Base-by-base conservation (phyloP, 2,329 filamentous ascomycete genomes). In the Zalaria obscura region DNA sequence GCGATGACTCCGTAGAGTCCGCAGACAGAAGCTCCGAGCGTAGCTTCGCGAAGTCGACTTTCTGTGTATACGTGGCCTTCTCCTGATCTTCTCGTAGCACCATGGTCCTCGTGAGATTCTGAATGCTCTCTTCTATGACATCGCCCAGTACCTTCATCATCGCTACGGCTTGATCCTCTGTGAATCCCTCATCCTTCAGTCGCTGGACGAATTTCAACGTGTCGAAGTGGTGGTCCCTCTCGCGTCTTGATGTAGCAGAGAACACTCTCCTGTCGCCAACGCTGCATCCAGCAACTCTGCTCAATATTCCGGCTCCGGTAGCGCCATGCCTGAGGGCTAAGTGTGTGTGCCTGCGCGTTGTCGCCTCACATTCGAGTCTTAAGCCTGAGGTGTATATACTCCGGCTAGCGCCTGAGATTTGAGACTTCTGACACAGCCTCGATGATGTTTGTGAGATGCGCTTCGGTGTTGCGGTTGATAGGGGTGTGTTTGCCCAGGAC, bases 131-230 rank as follows among this genome's bases (percentile, higher is more conserved):
- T 60, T 96, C 85, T 50, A 98, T 95, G 6, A 96, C 89, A 60
- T 96, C 88, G 63, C 87, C 88, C 33, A 98, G 70, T 5, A 96
- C 85, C 59, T 84, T 85, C 91, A 98, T 96, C 83, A 95, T 91
- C n/a, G 91, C 89, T 26, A 86, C 87, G 2, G 88, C 80, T 64
- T 98, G 91, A 51, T 88, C 83, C 61, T 96, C 89, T 25, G 86
- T 94, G 61, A 96, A 95, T 0, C 91, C 91, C 60, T 98, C 91
- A 50, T 76, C 76, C 60, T 89, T 80, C 34, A 98, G 69, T 40
- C 85, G 74, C 64, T 94, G 85, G 33, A 98, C 88, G 58, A 98
- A 94, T 66, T 94, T 95, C 47, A 98, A 75, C 1, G 91, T 98
- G 63, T 98, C 91, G 59, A 98, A 98, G 63, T 98, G 88, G 62